Base-by-base conservation (phyloP, 306 rosid genomes). In the Parietaria judaica region DNA sequence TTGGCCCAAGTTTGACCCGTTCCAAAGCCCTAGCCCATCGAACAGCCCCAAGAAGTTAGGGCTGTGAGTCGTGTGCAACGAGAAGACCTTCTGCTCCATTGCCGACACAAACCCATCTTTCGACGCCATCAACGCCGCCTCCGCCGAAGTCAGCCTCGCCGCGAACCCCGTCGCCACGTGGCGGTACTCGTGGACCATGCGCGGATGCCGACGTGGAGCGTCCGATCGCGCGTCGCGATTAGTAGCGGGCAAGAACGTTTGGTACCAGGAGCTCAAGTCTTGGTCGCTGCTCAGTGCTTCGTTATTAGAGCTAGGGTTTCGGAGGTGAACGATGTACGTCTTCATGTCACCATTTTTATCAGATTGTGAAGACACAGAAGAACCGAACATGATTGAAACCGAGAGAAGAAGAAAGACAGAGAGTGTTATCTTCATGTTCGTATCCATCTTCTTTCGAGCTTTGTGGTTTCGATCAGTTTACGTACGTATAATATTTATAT, bases 151-250 rank as follows among this genome's bases (percentile, higher is more conserved):
- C 61, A 89, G 69, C 55, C 75, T 81, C 54, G 85, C 95, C 5
- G 91, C 83, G 68, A 89, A 86, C 7, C 91, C 97, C 47, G 80
- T 75, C 52, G 71, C 53, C 60, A 85, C 88, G 23, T 81, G 66
- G 11, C 17, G 49, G 55, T 83, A 88, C 3, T 84, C 51, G 50
- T 85, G 71, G 43, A 83, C 68, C 54, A 81, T 23, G 6, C 47
- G 71, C 3, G 76, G 70, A 9, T 69, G 3, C 58, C 60, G 50
- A 52, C 38, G 71, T 14, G 0, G 65, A 66, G 72, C 74, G 64
- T 67, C 54, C 63, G 16, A 62, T 58, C 45, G 7, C 14, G 61
- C 68, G 56, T 35, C 73, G 58, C 60, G 64, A 56, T 57, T 11
- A 3, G 74, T 73, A 1, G 72, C 36, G 0, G 92, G 87, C 72